Conservation (phyloP, 495 filamentous ascomycete genomes). For the Durotheca rogersii region DNA sequence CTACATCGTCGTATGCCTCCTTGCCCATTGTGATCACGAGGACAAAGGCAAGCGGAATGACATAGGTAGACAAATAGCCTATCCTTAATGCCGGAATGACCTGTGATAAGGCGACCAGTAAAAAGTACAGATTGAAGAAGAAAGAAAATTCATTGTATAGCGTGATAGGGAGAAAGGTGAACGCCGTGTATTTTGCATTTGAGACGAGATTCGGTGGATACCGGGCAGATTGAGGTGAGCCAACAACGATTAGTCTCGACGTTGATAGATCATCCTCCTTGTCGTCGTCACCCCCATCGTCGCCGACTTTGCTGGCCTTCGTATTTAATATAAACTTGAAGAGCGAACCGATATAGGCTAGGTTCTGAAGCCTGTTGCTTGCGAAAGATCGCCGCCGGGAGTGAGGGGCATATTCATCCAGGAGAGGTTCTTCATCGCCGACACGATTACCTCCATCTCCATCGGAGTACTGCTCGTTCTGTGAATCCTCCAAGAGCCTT, state of each 20-base stretch:
- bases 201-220: constrained; percentile 88
- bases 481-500: constrained; percentile 54
- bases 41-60: constrained; percentile 90
- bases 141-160: constrained; percentile 99
- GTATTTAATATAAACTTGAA: constrained; percentile 52
- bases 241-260: constrained; percentile 53
- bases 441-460: constrained; percentile 49
- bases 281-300: constrained; percentile 40
- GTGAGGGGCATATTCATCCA: constrained; percentile 43
- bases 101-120: constrained; percentile 92
- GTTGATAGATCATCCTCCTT: constrained; percentile 57
- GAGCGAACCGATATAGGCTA: constrained; percentile 40
- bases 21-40: constrained; percentile 90
- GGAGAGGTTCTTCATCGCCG: constrained; percentile 67
- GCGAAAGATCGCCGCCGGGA: constrained; percentile 37
- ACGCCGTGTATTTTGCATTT: constrained; percentile 97
- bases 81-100: constrained; percentile 85
- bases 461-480: constrained; percentile 53
- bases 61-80: constrained; percentile 92
- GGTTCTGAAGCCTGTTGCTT: constrained; percentile 38
- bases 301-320: constrained; percentile 33
- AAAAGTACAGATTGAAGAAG: constrained; percentile 99
- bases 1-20: constrained; percentile 93
- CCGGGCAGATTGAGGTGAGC: constrained; percentile 49
- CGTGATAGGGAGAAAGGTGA: constrained; percentile 90